Conservation (phyloP, 1,139 yeast species). For the Hemisphaericaspora xylanilytica region DNA sequence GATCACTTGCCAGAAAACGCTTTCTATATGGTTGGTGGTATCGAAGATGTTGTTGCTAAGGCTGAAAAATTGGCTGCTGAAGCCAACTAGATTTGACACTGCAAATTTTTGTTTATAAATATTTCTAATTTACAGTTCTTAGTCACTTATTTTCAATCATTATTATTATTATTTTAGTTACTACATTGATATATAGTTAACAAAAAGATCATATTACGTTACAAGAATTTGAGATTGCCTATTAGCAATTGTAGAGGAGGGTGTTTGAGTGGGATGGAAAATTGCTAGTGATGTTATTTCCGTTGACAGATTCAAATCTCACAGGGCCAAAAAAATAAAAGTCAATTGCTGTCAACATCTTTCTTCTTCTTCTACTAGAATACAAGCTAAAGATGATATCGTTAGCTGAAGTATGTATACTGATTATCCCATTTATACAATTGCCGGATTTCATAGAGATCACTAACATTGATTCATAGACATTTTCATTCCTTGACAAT, state of each 20-base stretch:
- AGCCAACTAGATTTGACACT: conserved; percentile 52
- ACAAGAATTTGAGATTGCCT: too few species aligned
- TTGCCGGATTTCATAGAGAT: too few species aligned
- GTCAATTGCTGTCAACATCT: not conserved
- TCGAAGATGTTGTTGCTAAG: conserved; percentile 96
- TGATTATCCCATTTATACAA: not conserved
- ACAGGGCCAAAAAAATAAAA: too few species aligned
- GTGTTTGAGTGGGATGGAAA: too few species aligned
- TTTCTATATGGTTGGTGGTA: conserved; percentile 99
- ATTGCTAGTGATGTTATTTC: too few species aligned
- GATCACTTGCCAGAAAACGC: conserved; percentile 99
- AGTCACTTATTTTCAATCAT: not conserved
- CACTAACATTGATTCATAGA: conserved; percentile 16
- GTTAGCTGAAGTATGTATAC: conserved; percentile 20
- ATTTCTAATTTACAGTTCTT: conserved; percentile 2
- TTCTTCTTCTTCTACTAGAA: not conserved
- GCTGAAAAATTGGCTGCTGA: conserved; percentile 98
- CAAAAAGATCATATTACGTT: conserved; percentile 2
- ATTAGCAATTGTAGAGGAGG: too few species aligned
- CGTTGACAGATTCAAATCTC: too few species aligned
- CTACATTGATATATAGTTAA: conserved; percentile 5
- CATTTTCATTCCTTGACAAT: conserved; percentile 32
- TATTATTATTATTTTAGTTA: not conserved
- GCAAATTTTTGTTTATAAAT: conserved; percentile 4
- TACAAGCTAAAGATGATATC: conserved; percentile 9